These are phyloP conservation scores for Paratinospora sagittata DNA, from an alignment of 164 flowering plant genomes.

Conservation along the genomic window DNA sequence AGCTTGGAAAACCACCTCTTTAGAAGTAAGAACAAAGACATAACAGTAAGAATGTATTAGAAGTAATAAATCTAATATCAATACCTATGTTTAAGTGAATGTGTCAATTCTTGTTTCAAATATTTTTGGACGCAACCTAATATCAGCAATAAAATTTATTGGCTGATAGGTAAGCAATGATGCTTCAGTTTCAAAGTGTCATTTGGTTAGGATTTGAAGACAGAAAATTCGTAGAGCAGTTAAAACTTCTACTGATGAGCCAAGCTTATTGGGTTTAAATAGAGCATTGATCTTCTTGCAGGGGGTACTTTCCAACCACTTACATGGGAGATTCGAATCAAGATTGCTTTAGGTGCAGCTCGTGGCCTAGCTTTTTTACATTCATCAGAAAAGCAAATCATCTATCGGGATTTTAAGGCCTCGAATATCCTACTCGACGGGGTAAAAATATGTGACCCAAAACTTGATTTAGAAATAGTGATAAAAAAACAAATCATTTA, in stretches of 20 bases:
- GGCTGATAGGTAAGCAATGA: too few relatives aligned
- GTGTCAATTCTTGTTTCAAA: too few relatives aligned
- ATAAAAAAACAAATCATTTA: too few relatives aligned
- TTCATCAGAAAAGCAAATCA: constrained; percentile 55
- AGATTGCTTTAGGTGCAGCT: constrained; percentile 71
- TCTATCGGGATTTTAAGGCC: constrained; percentile 81
- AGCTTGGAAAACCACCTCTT: constrained; percentile 89
- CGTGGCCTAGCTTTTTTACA: constrained; percentile 74
- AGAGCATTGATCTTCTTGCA: constrained; percentile 18
- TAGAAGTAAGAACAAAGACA: constrained; percentile 48
- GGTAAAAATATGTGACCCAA: constrained; percentile 27
- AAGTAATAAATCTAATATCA: background rate
- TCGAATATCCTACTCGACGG: constrained; percentile 81
- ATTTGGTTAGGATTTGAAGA: too few relatives aligned
- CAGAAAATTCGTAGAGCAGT: too few relatives aligned
- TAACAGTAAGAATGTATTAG: background rate
- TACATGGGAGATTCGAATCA: constrained; percentile 60
- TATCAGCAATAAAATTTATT: too few relatives aligned
- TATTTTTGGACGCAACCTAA: too few relatives aligned
- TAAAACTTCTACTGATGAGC: too few relatives aligned
- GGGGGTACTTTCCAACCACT: constrained; percentile 67
- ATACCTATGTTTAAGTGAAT: too few relatives aligned
- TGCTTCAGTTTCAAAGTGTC: too few relatives aligned
- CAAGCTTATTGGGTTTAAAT: too few relatives aligned
- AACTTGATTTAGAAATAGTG: too few relatives aligned